These are phyloP conservation scores for Eucalyptus lansdowneana DNA, from an alignment of 345 rosid species.

Conservation along the genomic window DNA sequence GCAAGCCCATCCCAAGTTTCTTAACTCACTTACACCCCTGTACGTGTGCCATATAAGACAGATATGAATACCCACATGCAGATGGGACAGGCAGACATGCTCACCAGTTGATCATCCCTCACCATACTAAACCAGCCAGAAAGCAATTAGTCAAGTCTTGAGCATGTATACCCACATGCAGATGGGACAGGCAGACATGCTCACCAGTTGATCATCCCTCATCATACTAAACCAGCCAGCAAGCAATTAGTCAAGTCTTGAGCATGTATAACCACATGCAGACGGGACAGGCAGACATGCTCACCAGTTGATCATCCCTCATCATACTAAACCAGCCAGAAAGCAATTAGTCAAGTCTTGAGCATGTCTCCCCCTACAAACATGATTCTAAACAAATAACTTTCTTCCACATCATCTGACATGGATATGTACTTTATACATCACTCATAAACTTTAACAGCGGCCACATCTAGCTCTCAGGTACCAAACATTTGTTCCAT, in stretches of 20 bases:
- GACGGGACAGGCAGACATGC: too few relatives aligned
- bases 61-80: not conserved
- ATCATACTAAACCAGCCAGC: not conserved
- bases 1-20: not conserved
- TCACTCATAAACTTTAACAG: not conserved
- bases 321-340: too few relatives aligned
- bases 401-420: not conserved
- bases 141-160: not conserved
- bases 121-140: not conserved
- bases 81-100: not conserved
- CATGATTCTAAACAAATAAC: not conserved
- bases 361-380: not conserved
- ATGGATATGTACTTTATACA: not conserved
- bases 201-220: not conserved
- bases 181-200: not conserved
- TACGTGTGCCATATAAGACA: not conserved
- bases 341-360: too few relatives aligned
- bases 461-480: not conserved
- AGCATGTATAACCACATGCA: not conserved
- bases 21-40: not conserved
- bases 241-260: not conserved
- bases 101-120: not conserved
- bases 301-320: too few relatives aligned
- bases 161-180: not conserved
- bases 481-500: not conserved